Conservation (phyloP, 2,329 filamentous ascomycete species). For the Colletotrichum cereale region DNA sequence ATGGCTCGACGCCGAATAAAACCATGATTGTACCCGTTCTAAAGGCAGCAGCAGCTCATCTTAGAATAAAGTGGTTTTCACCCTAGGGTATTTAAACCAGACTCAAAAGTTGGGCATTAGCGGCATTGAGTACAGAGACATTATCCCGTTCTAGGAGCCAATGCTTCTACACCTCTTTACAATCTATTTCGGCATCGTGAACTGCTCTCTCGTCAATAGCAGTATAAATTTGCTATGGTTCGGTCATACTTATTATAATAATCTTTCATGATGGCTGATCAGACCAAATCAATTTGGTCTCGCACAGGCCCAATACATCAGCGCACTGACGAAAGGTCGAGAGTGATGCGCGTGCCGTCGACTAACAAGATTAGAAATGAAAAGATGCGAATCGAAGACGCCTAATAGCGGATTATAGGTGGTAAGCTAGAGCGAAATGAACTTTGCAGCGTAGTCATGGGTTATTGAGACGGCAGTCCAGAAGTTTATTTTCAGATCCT, state of each 20-base stretch:
- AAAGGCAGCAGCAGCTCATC: slow-evolving; percentile 47
- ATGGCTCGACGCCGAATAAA: slow-evolving; percentile 45
- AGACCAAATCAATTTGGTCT: slow-evolving; percentile 37
- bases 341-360: slow-evolving; percentile 48
- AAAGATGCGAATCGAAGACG: slow-evolving; percentile 50
- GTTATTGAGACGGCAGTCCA: slow-evolving; percentile 52
- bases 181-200: not conserved
- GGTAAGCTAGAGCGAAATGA: slow-evolving; percentile 52
- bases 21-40: slow-evolving; percentile 48
- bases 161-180: slow-evolving; percentile 45
- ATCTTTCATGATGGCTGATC: not conserved
- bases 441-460: slow-evolving; percentile 47
- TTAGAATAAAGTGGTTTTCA: slow-evolving; percentile 50
- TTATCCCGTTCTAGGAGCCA: slow-evolving; percentile 43
- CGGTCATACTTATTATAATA: not conserved
- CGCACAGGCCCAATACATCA: slow-evolving; percentile 53
- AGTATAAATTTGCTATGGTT: slow-evolving; percentile 51
- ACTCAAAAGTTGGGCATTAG: slow-evolving; percentile 50
- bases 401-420: slow-evolving; percentile 55
- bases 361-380: slow-evolving; percentile 49
- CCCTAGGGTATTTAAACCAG: slow-evolving; percentile 51
- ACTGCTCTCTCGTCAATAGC: slow-evolving; percentile 38
- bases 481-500: slow-evolving; percentile 46
- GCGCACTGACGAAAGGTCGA: slow-evolving; percentile 50
- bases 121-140: slow-evolving; percentile 44